These are phyloP conservation scores for Russula olivacea DNA, from an alignment of 768 basidiomycete species.

Conservation along the genomic window DNA sequence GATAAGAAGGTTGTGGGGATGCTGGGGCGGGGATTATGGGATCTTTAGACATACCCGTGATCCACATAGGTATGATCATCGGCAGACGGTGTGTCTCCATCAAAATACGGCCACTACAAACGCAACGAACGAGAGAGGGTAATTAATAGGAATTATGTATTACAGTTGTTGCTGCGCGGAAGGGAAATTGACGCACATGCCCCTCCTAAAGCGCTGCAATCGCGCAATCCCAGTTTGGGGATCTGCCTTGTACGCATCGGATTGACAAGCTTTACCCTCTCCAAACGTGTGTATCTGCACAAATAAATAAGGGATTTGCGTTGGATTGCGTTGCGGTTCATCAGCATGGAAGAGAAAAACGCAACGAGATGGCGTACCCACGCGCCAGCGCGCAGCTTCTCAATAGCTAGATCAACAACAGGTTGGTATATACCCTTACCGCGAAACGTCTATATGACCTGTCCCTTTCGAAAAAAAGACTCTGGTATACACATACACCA, in stretches of 20 bases:
- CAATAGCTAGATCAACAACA: too few species aligned
- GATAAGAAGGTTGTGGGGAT: too few species aligned
- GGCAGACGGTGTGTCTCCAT: conserved; percentile 63
- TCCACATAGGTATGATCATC: conserved; percentile 51
- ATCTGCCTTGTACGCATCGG: conserved; percentile 41
- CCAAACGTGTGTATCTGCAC: too few species aligned
- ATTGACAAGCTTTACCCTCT: conserved; percentile 23
- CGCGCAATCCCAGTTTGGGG: conserved; percentile 37
- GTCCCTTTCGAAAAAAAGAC: too few species aligned
- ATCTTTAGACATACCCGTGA: conserved; percentile 24
- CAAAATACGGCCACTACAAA: conserved; percentile 69
- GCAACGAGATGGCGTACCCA: conserved; percentile 59
- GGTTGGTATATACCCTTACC: conserved; percentile 87
- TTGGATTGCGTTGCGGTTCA: too few species aligned
- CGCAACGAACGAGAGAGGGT: background rate
- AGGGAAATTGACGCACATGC: background rate
- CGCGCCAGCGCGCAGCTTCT: conserved; percentile 41
- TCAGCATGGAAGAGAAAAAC: background rate
- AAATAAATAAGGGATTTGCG: too few species aligned
- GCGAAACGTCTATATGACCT: conserved; percentile 77
- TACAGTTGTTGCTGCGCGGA: too few species aligned
- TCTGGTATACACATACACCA: too few species aligned
- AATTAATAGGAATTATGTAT: background rate
- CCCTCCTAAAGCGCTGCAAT: conserved; percentile 33
- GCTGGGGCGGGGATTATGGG: background rate